phyloP scores from a whole-genome alignment of 331 rosid species.

The Saraca asoca region DNA sequence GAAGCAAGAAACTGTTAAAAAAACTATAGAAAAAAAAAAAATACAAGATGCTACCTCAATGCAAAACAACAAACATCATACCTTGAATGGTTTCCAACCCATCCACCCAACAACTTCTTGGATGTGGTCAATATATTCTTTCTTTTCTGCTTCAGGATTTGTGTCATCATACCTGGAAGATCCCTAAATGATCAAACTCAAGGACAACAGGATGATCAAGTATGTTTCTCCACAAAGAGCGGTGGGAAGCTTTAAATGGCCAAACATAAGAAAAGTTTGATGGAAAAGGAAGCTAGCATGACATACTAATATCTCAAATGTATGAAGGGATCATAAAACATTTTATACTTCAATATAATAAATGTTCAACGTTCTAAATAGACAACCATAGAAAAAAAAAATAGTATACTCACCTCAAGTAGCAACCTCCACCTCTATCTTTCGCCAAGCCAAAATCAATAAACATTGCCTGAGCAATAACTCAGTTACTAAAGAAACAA shows the following conservation, averaged over 20 bases:
- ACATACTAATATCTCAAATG: background rate
- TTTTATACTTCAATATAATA: no score
- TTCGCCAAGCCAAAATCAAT: constrained; percentile 92
- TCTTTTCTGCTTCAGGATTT: constrained; percentile 93
- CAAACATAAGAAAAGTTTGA: background rate
- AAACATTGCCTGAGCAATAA: constrained; percentile 82
- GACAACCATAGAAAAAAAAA: no score
- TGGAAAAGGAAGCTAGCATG: background rate
- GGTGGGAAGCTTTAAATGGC: background rate
- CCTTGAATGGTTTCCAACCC: constrained; percentile 98
- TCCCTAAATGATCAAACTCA: constrained; percentile 30
- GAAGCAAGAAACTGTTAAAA: constrained; percentile 23
- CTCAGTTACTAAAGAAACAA: background rate
- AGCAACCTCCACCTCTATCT: constrained; percentile 90
- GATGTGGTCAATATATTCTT: constrained; percentile 92
- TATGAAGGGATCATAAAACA: background rate
- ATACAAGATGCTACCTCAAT: background rate
- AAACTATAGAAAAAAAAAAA: constrained; percentile 8
- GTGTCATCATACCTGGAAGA: constrained; percentile 84
- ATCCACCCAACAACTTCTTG: constrained; percentile 94
- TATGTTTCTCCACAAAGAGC: constrained; percentile 16
- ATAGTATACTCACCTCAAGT: constrained; percentile 67
- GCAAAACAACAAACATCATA: constrained; percentile 35
- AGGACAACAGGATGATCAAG: constrained; percentile 6
- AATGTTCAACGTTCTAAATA: constrained; percentile 19